Base-by-base conservation (phyloP, 208 protist genomes). In the Crithidia mellificae region DNA sequence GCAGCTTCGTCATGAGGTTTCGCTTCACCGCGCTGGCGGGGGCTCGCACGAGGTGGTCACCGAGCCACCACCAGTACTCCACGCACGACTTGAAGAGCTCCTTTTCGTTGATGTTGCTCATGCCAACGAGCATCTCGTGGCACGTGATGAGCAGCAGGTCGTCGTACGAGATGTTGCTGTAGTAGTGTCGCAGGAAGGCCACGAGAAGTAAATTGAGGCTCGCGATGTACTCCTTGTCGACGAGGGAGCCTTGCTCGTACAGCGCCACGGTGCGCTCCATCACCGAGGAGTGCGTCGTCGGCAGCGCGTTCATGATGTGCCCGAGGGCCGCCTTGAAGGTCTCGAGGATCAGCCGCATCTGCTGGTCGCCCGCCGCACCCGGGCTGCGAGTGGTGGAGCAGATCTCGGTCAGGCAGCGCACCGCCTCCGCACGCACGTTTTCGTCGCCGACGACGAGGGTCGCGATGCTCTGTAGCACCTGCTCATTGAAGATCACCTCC, bases 61-160 rank as follows among this genome's bases (percentile, higher is more conserved):
- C 87, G 2, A 99, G 81, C 63, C 72, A 91, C 79, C 93, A 92
- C 98, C 98, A 99, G 78, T 99, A 99, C 68, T 99, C 98, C n/a
- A 99, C 85, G 78, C 97, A 99, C 27, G 98, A 97, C 85, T 99
- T 99, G 78, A 99, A 99, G 20, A 99, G 79, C 67, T 99, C 98
- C 56, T 93, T 91, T 30, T 99, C 96, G 24, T 97, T 78, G n/a
- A 99, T 95, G 62, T 93, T 74, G 51, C 94, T 98, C 72, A 99
- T 98, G 8, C 92, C 77, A 2, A 99, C 80, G 0, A 99, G 67
- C 70, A 98, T 93, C 58, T 92, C 77, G 76, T 98, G 95, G 8
- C 71, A 89, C 8, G 84, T 71, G 47, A 91, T 39, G 27, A 97
- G 75, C 36, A 97, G 62, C 9, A 90, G 49, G 66, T 91, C 77